A percentile compares a stretch with the other conserved stretches of the same genome.
phyloP scores from a whole-genome alignment of 1,139 yeast genomes.

The Kurtzmaniella natalensis region DNA sequence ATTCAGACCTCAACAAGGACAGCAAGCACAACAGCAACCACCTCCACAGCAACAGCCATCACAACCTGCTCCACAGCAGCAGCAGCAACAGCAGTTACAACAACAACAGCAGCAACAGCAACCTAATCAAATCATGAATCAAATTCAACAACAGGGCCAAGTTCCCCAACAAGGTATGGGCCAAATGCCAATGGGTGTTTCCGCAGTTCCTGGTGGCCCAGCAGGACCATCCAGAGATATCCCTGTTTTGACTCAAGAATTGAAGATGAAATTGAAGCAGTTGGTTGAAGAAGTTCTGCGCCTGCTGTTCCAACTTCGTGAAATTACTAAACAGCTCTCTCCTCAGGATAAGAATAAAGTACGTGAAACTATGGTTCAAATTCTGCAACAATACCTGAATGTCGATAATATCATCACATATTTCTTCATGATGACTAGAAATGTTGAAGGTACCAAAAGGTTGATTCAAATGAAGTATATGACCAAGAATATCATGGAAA shows the following conservation, averaged over 20 bases:
- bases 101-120: conserved; percentile 1
- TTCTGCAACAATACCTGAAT: conserved; percentile 60
- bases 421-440: conserved; percentile 69
- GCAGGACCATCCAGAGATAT: conserved; percentile 14
- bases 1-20: conserved; percentile 2
- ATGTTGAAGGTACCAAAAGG: conserved; percentile 69
- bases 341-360: conserved; percentile 64
- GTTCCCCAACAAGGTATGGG: too few species aligned
- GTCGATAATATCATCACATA: conserved; percentile 77
- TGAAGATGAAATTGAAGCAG: conserved; percentile 49
- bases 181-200: conserved; percentile 2
- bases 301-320: conserved; percentile 62
- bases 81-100: conserved; percentile 2
- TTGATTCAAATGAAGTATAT: conserved; percentile 75
- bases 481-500: conserved; percentile 73
- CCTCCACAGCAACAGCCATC: conserved; percentile 3
- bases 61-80: background rate
- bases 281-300: conserved; percentile 66
- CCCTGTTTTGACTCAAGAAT: conserved; percentile 42
- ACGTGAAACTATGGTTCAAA: conserved; percentile 50
- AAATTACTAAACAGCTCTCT: conserved; percentile 56
- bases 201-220: conserved; percentile 7
- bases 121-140: background rate
- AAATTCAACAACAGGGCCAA: background rate
- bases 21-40: background rate